Evolutionary conservation across 345 rosid genomes (phyloP).

Genomic region (Boechera stricta): DNA sequence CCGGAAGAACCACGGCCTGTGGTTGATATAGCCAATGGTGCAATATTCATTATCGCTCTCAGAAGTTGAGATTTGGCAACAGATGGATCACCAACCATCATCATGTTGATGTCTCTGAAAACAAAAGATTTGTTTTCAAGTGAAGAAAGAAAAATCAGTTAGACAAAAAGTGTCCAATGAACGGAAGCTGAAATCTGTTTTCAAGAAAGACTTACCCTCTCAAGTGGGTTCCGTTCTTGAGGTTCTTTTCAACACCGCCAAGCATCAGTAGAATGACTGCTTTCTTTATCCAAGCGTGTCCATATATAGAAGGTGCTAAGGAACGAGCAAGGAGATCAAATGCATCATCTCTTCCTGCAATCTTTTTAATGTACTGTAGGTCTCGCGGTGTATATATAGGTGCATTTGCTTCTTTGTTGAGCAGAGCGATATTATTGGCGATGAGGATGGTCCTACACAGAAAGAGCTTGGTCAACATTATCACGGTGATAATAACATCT

Average conservation of each 20-base stretch:
- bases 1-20: slow-evolving; percentile 99
- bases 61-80: slow-evolving; percentile 98
- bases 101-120: slow-evolving; percentile 95
- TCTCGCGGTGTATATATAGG: slow-evolving; percentile 85
- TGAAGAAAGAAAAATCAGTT: neutral
- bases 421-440: slow-evolving; percentile 88
- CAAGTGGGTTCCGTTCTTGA: slow-evolving; percentile 93
- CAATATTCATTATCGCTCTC: slow-evolving; percentile 96
- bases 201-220: slow-evolving; percentile 66
- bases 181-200: neutral
- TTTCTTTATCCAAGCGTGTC: slow-evolving; percentile 97
- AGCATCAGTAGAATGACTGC: slow-evolving; percentile 95
- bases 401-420: slow-evolving; percentile 96
- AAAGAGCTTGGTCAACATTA: slow-evolving; percentile 32
- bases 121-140: neutral
- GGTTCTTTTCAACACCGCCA: slow-evolving; percentile 93
- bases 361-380: slow-evolving; percentile 78
- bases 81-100: slow-evolving; percentile 99
- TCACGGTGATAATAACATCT: slow-evolving; percentile 14
- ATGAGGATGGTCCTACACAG: slow-evolving; percentile 81
- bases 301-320: slow-evolving; percentile 94
- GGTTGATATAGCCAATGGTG: slow-evolving; percentile 99
- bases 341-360: slow-evolving; percentile 85
- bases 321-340: slow-evolving; percentile 92
- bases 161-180: neutral